Evolutionary conservation across 2,329 filamentous ascomycete genomes (phyloP).

Genomic region (Diaporthe sp.): DNA sequence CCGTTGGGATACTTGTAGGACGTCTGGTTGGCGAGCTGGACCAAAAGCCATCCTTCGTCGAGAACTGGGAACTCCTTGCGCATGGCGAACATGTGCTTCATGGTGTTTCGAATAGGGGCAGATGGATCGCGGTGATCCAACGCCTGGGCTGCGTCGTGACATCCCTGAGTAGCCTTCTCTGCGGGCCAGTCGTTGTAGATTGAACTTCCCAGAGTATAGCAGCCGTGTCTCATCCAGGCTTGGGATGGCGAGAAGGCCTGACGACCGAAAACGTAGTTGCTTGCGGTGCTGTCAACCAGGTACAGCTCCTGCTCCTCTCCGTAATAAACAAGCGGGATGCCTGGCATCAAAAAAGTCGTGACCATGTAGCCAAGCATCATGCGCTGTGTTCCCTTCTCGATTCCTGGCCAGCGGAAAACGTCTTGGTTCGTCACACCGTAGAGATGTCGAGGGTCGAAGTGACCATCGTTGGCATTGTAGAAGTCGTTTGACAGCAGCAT

Average conservation of each 20-base stretch:
- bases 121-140: constrained; percentile 74
- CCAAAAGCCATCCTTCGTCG: constrained; percentile 69
- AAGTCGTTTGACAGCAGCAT: constrained; percentile 71
- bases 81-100: constrained; percentile 73
- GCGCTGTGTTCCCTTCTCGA: constrained; percentile 68
- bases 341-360: constrained; percentile 70
- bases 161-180: constrained; percentile 63
- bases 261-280: constrained; percentile 73
- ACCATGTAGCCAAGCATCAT: constrained; percentile 70
- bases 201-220: constrained; percentile 66
- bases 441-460: constrained; percentile 74
- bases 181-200: constrained; percentile 70
- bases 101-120: constrained; percentile 70
- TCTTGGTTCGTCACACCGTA: constrained; percentile 76
- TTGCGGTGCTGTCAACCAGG: constrained; percentile 70
- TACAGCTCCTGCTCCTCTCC: constrained; percentile 76
- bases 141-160: constrained; percentile 64
- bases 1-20: constrained; percentile 59
- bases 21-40: constrained; percentile 69
- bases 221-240: constrained; percentile 74
- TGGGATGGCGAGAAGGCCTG: constrained; percentile 70
- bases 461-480: constrained; percentile 69
- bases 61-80: constrained; percentile 67
- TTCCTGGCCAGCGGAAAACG: constrained; percentile 73
- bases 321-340: constrained; percentile 64